These are phyloP conservation scores for Comarum palustre DNA, from an alignment of 306 rosid genomes.

Conservation along the genomic window DNA sequence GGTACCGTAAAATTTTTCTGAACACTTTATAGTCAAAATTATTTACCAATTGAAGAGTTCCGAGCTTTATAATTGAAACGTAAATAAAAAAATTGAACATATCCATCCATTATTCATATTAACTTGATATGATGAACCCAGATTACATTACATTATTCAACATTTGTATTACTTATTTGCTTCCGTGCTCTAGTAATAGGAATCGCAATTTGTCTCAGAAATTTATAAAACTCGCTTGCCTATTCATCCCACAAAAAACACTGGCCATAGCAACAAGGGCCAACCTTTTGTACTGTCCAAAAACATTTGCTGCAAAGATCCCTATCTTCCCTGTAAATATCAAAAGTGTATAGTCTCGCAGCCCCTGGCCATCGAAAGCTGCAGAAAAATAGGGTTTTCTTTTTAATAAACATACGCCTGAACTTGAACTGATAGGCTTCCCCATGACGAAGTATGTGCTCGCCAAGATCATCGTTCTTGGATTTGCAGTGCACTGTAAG, in stretches of 20 bases:
- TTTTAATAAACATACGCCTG: not conserved
- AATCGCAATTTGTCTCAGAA: too few relatives aligned
- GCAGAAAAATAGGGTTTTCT: not conserved
- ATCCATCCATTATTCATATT: too few relatives aligned
- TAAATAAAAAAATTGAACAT: too few relatives aligned
- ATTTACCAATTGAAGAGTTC: too few relatives aligned
- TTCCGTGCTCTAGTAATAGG: too few relatives aligned
- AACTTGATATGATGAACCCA: too few relatives aligned
- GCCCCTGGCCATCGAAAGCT: not conserved
- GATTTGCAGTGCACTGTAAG: not conserved
- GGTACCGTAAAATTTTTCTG: too few relatives aligned
- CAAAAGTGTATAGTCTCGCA: not conserved
- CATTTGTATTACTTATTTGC: too few relatives aligned
- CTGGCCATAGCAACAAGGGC: not conserved
- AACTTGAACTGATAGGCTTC: not conserved
- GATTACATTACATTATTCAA: too few relatives aligned
- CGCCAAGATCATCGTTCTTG: not conserved
- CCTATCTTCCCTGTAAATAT: not conserved
- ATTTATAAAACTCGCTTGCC: too few relatives aligned
- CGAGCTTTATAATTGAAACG: too few relatives aligned
- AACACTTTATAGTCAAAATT: too few relatives aligned
- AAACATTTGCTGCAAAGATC: not conserved
- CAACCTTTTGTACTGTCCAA: not conserved
- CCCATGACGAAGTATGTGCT: not conserved
- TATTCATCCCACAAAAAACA: not conserved